phyloP scores from a whole-genome alignment of 2,329 filamentous ascomycete species.

The Colletotrichum cereale region DNA sequence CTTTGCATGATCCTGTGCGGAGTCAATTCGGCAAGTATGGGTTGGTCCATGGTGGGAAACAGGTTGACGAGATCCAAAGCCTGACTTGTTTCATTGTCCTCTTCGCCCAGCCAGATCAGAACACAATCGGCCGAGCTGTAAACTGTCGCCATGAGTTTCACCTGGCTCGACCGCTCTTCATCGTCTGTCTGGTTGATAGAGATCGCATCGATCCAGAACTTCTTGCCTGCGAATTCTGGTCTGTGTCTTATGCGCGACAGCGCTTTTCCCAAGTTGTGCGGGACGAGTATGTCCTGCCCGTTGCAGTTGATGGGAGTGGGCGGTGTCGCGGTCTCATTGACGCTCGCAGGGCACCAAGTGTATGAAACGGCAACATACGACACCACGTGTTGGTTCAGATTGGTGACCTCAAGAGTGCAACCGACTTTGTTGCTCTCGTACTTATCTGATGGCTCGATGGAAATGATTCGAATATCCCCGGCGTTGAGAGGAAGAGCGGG shows the following conservation, averaged over 20 bases:
- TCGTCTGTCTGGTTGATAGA: constrained; percentile 40
- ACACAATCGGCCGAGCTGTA: constrained; percentile 36
- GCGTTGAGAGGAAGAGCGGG: not conserved
- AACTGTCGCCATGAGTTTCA: constrained; percentile 39
- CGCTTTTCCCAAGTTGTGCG: not conserved
- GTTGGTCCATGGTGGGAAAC: not conserved
- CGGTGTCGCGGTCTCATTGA: not conserved
- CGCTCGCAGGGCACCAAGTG: not conserved
- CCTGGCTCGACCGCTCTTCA: constrained; percentile 39
- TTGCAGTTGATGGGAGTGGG: constrained; percentile 7
- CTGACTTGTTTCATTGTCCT: constrained; percentile 16
- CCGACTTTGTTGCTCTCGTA: not conserved
- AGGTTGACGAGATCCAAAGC: not conserved
- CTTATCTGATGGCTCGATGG: not conserved
- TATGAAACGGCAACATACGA: not conserved
- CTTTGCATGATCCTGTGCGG: not conserved
- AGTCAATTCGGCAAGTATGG: not conserved
- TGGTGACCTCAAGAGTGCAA: not conserved
- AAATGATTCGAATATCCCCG: not conserved
- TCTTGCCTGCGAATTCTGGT: not conserved
- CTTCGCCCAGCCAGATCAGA: constrained; percentile 34
- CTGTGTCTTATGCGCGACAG: not conserved
- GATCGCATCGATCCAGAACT: constrained; percentile 40
- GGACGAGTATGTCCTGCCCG: not conserved
- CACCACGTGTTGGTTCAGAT: not conserved